Evolutionary conservation across 805 yeast genomes (phyloP), one percentile per base, ranked within the genome.

Genomic region (Saturnispora besseyi): DNA sequence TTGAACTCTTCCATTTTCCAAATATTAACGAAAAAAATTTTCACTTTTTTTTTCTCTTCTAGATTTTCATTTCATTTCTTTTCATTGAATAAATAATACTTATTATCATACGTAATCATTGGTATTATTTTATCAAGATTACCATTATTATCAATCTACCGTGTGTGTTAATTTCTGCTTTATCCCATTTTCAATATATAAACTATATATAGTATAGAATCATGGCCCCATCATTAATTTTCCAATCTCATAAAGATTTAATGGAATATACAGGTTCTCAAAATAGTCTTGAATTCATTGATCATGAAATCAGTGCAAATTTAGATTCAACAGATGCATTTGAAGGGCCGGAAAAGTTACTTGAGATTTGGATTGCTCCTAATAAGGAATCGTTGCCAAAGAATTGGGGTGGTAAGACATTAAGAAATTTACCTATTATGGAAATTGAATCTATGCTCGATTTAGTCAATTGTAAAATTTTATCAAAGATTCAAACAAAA

Each of bases 291-390:
- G 71, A 67, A 43, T 68, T 60, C 62, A 80, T 88, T 59, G 90
- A 90, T 66, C 91, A 84, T 65, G 87, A 83, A 53, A 72, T 87
- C 45, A 83, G 95, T 8, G 82, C 81, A 42, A 76, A 78, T 53
- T 72, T 90, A 55, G 97, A 90, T 69, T 89, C 96, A 18, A 75
- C 95, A 12, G 84, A 81, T 62, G 96, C 97, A 2, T 91, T 91
- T 63, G 98, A 91, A 71, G 98, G 99, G 6, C 98, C 99, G 31
- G 98, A 91, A 67, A 93, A 91, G 67, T 73, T 91, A 51, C 72
- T 93, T 40, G 96, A 91, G 64, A 73, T 91, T 51, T 90, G 96
- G 96, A 82, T 89, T 63, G 81, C 82, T 58, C 76, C 82, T 11
- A 65, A 72, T 36, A 71, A 70, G 38, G 52, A 62, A 26, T 56